Evolutionary conservation across 768 basidiomycete species (phyloP).

Genomic region (Russula sp.): DNA sequence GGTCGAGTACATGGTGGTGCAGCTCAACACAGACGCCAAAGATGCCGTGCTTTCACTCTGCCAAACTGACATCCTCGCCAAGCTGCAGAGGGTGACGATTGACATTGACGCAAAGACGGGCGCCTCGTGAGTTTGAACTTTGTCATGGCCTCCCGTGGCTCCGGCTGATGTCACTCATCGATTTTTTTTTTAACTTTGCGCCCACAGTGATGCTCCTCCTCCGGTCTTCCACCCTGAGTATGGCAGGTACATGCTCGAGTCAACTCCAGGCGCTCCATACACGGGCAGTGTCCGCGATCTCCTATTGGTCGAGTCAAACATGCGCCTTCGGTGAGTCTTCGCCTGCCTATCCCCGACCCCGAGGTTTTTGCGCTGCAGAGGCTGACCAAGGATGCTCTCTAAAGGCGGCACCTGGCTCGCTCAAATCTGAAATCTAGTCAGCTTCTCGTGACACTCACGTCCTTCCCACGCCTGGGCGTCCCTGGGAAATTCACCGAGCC

Average conservation of each 20-base stretch:
- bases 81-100: slow-evolving; percentile 60
- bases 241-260: slow-evolving; percentile 97
- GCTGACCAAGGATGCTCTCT: background rate
- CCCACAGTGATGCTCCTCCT: slow-evolving; percentile 2
- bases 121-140: slow-evolving; percentile 42
- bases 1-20: slow-evolving; percentile 95
- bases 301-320: slow-evolving; percentile 85
- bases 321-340: slow-evolving; percentile 71
- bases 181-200: background rate
- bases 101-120: slow-evolving; percentile 56
- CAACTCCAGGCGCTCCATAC: slow-evolving; percentile 94
- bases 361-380: background rate
- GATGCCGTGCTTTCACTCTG: slow-evolving; percentile 88
- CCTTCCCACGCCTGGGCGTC: slow-evolving; percentile 89
- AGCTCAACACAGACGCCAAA: slow-evolving; percentile 70
- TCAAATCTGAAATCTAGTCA: slow-evolving; percentile 80
- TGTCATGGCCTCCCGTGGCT: background rate
- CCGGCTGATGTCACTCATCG: no score
- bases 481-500: slow-evolving; percentile 92
- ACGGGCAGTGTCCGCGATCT: slow-evolving; percentile 81
- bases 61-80: slow-evolving; percentile 87
- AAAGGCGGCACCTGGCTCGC: slow-evolving; percentile 76
- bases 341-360: background rate
- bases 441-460: slow-evolving; percentile 86
- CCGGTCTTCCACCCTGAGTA: slow-evolving; percentile 98